phyloP scores from a whole-genome alignment of 2,329 filamentous ascomycete species.

The Arthrobotrys pseudoclavata region DNA sequence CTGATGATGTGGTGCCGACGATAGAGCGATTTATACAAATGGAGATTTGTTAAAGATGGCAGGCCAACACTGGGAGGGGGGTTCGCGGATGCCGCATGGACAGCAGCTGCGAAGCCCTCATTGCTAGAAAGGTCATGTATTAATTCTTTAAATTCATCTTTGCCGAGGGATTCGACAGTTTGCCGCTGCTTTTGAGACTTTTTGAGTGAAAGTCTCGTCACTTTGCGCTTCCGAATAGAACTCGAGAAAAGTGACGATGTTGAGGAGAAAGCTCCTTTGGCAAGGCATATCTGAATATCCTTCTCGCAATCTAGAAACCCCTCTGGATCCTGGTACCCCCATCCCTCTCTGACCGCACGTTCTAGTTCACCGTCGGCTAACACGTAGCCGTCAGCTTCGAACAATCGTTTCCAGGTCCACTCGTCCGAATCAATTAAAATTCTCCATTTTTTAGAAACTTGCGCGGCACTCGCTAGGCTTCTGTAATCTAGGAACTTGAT shows the following conservation, averaged over 20 bases:
- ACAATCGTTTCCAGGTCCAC: constrained; percentile 92
- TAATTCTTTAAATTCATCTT: constrained; percentile 64
- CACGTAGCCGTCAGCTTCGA: constrained; percentile 84
- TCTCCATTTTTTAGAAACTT: constrained; percentile 95
- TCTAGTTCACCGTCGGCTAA: constrained; percentile 86
- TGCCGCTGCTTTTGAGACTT: constrained; percentile 73
- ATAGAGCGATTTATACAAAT: constrained; percentile 96
- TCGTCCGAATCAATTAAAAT: constrained; percentile 92
- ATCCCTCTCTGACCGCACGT: constrained; percentile 88
- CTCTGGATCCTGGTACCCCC: constrained; percentile 95
- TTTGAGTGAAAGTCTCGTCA: constrained; percentile 67
- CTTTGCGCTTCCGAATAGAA: constrained; percentile 69
- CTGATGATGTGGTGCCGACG: constrained; percentile 91
- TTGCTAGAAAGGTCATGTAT: constrained; percentile 61
- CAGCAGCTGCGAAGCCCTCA: constrained; percentile 74
- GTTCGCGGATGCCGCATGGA: constrained; percentile 80
- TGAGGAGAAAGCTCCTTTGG: constrained; percentile 50
- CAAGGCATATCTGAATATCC: constrained; percentile 71
- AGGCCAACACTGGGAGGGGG: constrained; percentile 73
- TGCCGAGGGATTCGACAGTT: constrained; percentile 65
- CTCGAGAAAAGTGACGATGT: constrained; percentile 35
- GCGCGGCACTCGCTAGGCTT: constrained; percentile 89
- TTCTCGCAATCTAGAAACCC: constrained; percentile 81
- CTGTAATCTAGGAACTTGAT: constrained; percentile 86
- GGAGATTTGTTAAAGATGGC: constrained; percentile 82